A percentile compares a stretch with the other conserved stretches of the same genome.
Conservation (phyloP, 345 rosid species). For the Aquilaria yunnanensis region DNA sequence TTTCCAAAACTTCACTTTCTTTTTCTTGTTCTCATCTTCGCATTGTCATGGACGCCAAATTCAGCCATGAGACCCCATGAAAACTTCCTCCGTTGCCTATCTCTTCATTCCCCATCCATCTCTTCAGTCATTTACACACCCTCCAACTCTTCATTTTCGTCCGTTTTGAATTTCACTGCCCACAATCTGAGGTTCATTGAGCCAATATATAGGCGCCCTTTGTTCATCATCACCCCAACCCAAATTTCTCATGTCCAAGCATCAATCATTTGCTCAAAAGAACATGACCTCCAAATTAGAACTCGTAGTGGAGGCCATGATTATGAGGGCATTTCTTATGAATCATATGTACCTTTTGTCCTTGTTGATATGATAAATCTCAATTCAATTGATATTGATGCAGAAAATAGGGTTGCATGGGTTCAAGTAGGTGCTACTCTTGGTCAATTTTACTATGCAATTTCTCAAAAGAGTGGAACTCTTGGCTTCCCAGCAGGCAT, state of each 20-base stretch:
- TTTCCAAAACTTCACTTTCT: too few relatives aligned
- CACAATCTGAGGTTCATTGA: constrained; percentile 49
- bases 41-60: too few relatives aligned
- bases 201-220: constrained; percentile 51
- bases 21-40: too few relatives aligned
- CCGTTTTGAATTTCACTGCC: constrained; percentile 39
- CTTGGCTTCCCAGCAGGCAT: constrained; percentile 62
- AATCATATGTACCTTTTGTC: constrained; percentile 35
- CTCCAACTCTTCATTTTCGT: constrained; percentile 36
- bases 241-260: constrained; percentile 59
- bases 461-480: constrained; percentile 36
- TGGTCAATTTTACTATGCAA: constrained; percentile 53
- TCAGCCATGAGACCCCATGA: too few relatives aligned
- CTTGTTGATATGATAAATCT: constrained; percentile 58
- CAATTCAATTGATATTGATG: constrained; percentile 39
- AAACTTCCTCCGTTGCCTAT: too few relatives aligned
- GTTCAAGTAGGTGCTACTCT: constrained; percentile 63
- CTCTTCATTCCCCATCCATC: too few relatives aligned
- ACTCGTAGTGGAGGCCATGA: constrained; percentile 86
- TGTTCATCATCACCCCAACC: constrained; percentile 46
- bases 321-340: constrained; percentile 45
- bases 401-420: constrained; percentile 48
- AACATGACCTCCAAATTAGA: constrained; percentile 33
- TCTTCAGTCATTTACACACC: constrained; percentile 12
- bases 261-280: constrained; percentile 38